Conservation (phyloP, 2,329 filamentous ascomycete species). For the Ophiobolus disseminans region DNA sequence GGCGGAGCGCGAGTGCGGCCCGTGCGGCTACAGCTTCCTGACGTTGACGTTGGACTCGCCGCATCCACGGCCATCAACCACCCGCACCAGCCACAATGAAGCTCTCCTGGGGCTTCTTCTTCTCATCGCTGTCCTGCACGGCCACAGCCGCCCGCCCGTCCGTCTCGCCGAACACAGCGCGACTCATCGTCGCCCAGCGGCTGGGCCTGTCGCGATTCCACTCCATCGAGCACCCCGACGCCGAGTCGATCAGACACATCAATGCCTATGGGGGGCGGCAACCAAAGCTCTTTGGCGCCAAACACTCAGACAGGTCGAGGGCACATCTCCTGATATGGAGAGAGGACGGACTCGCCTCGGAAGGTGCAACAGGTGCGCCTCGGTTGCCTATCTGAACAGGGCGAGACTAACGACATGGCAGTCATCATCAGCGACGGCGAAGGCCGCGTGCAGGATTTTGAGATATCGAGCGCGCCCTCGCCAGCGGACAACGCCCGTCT, state of each 20-base stretch:
- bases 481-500: slow-evolving; percentile 45
- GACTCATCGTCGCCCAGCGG: slow-evolving; percentile 59
- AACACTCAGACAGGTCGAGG: slow-evolving; percentile 26
- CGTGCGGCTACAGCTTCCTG: slow-evolving; percentile 22
- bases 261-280: slow-evolving; percentile 54
- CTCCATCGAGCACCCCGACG: slow-evolving; percentile 48
- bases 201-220: slow-evolving; percentile 60
- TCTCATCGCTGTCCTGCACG: slow-evolving; percentile 51
- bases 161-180: slow-evolving; percentile 53
- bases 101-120: slow-evolving; percentile 49
- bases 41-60: slow-evolving; percentile 30
- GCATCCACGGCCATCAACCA: slow-evolving; percentile 30
- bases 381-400: background rate
- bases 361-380: slow-evolving; percentile 40
- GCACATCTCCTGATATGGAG: slow-evolving; percentile 49
- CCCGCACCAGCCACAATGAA: slow-evolving; percentile 52
- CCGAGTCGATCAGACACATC: slow-evolving; percentile 54
- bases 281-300: slow-evolving; percentile 51
- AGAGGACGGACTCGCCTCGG: slow-evolving; percentile 49
- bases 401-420: slow-evolving; percentile 27
- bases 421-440: slow-evolving; percentile 31
- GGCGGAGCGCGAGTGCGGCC: slow-evolving; percentile 15
- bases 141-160: slow-evolving; percentile 41
- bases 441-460: slow-evolving; percentile 32
- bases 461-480: slow-evolving; percentile 42